Evolutionary conservation across 1,284 basidiomycete species (phyloP).

Genomic region (Sporisorium scitamineum): DNA sequence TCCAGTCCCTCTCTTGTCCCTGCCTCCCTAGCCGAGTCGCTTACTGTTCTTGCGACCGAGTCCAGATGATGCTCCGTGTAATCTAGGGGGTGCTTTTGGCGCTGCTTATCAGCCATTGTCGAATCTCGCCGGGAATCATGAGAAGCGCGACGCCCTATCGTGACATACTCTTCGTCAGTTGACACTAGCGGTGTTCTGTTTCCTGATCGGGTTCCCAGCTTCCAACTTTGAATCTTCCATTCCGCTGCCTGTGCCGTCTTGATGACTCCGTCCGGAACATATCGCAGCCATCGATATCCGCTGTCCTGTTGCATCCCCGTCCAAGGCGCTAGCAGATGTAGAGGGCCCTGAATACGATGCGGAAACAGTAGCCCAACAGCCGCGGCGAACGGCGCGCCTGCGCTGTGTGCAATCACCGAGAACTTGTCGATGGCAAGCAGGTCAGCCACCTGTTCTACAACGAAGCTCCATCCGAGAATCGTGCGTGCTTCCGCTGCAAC

Average conservation of each 20-base stretch:
- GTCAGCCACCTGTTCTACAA: conserved; percentile 90
- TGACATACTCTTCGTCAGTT: not conserved
- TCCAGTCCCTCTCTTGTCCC: conserved; percentile 7
- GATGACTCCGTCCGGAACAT: conserved; percentile 90
- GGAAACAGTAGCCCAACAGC: conserved; percentile 82
- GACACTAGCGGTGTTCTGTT: conserved; percentile 5
- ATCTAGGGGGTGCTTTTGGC: not conserved
- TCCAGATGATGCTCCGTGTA: not conserved
- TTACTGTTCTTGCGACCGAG: not conserved
- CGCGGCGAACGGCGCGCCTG: conserved; percentile 92
- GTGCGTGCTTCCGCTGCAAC: conserved; percentile 78
- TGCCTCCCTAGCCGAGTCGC: not conserved
- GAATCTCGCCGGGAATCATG: not conserved
- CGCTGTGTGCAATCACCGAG: conserved; percentile 94
- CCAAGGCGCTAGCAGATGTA: conserved; percentile 96
- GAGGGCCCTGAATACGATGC: conserved; percentile 81
- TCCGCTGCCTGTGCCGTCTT: conserved; percentile 96
- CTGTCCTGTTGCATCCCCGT: conserved; percentile 84
- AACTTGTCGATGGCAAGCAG: conserved; percentile 82
- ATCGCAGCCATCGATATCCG: conserved; percentile 96
- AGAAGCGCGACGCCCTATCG: not conserved
- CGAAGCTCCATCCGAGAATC: conserved; percentile 88
- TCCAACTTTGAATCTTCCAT: conserved; percentile 95
- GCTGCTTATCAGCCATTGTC: conserved; percentile 7
- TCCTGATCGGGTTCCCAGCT: conserved; percentile 77